Evolutionary conservation across 2,329 filamentous ascomycete species (phyloP).

Genomic region (Knufia petricola): DNA sequence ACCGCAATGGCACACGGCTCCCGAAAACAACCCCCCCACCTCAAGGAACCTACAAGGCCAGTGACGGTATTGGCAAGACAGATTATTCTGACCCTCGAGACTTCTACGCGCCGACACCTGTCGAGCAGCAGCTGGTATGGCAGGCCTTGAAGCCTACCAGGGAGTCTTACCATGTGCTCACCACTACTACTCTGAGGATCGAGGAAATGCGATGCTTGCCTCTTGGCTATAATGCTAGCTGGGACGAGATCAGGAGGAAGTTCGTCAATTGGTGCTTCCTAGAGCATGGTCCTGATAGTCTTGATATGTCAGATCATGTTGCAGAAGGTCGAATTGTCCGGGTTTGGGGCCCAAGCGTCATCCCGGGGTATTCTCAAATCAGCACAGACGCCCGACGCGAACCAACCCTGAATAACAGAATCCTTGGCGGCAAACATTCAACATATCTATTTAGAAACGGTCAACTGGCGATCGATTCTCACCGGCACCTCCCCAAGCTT

Average conservation of each 20-base stretch:
- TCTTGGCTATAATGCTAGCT: conserved; percentile 1
- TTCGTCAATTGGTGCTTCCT: not conserved
- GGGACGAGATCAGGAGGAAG: not conserved
- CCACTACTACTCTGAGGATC: not conserved
- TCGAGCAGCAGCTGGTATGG: not conserved
- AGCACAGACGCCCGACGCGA: too few relatives aligned
- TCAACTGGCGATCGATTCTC: not conserved
- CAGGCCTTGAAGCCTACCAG: not conserved
- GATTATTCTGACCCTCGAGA: conserved; percentile 3
- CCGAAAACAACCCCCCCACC: not conserved
- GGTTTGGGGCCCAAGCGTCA: too few relatives aligned
- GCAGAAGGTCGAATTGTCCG: too few relatives aligned
- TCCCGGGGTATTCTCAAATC: not conserved
- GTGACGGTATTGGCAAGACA: not conserved
- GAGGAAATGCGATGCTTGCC: not conserved
- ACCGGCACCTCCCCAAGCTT: not conserved
- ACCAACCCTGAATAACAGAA: not conserved
- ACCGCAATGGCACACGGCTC: not conserved
- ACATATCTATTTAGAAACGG: not conserved
- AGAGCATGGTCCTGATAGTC: not conserved
- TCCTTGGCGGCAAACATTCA: too few relatives aligned
- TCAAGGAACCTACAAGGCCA: conserved; percentile 2
- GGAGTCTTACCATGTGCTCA: not conserved
- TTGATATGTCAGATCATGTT: too few relatives aligned
- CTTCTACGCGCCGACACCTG: not conserved